Percentiles rank a stretch among this genome's conserved stretches.
These are phyloP conservation scores for Escallonia rubra DNA, from an alignment of 129 eudicot species.

Conservation along the genomic window DNA sequence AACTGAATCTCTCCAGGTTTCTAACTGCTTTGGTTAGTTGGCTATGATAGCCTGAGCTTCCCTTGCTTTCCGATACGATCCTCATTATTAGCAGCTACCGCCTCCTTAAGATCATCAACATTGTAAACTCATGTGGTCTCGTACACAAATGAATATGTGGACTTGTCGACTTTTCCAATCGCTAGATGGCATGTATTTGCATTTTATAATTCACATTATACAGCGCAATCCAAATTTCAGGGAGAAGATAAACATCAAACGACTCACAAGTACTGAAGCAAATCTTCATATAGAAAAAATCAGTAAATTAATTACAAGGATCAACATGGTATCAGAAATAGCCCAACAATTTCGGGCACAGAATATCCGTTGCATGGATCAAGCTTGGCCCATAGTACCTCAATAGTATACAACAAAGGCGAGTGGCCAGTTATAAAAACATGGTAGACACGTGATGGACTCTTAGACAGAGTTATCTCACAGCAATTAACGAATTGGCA, in stretches of 20 bases:
- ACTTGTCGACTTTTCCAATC: too few relatives aligned
- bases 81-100: slow-evolving; percentile 21
- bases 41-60: slow-evolving; percentile 26
- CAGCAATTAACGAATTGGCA: not conserved
- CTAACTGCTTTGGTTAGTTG: slow-evolving; percentile 22
- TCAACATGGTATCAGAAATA: slow-evolving; percentile 8
- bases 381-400: slow-evolving; percentile 20
- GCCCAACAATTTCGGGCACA: not conserved
- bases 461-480: not conserved
- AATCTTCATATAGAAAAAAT: not conserved
- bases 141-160: too few relatives aligned
- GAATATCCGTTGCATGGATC: slow-evolving; percentile 10
- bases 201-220: not conserved
- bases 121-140: too few relatives aligned
- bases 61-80: slow-evolving; percentile 27
- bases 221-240: not conserved
- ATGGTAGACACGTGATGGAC: not conserved
- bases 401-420: slow-evolving; percentile 13
- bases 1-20: slow-evolving; percentile 28
- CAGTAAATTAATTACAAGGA: slow-evolving; percentile 21
- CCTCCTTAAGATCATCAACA: too few relatives aligned
- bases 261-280: not conserved
- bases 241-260: not conserved
- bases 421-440: not conserved
- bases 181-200: too few relatives aligned